Evolutionary conservation across 768 basidiomycete genomes (phyloP).

Genomic region (Exsudoporus frostii): DNA sequence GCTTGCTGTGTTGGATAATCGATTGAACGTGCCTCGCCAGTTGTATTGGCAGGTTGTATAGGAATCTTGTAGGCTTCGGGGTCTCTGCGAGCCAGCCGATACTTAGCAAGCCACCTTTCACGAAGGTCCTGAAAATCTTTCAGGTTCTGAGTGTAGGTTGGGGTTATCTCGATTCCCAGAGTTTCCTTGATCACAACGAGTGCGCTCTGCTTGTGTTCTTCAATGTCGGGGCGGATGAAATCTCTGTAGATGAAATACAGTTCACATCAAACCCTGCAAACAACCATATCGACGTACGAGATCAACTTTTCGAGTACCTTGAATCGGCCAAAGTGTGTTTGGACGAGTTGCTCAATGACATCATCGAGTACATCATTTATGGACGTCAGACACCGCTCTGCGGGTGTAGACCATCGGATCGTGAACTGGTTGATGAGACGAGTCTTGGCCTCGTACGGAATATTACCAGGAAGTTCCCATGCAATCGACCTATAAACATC

Average conservation of each 20-base stretch:
- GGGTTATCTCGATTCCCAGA: constrained; percentile 37
- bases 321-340: constrained; percentile 41
- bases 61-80: background rate
- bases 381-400: constrained; percentile 32
- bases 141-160: constrained; percentile 38
- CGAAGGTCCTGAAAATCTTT: constrained; percentile 21
- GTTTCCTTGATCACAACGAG: constrained; percentile 30
- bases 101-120: constrained; percentile 25
- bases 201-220: constrained; percentile 25
- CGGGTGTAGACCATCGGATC: constrained; percentile 36
- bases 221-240: constrained; percentile 28
- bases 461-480: constrained; percentile 43
- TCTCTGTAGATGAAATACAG: constrained; percentile 19
- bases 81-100: constrained; percentile 13
- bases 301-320: constrained; percentile 32
- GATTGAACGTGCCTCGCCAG: too few species aligned
- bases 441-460: constrained; percentile 40
- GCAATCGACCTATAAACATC: constrained; percentile 31
- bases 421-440: constrained; percentile 36
- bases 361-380: constrained; percentile 32
- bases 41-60: background rate
- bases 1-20: constrained; percentile 2
- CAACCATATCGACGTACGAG: constrained; percentile 27
- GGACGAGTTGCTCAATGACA: constrained; percentile 27
- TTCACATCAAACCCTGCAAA: background rate